Evolutionary conservation across 495 filamentous ascomycete genomes (phyloP).

Genomic region (Lepraria neglecta): DNA sequence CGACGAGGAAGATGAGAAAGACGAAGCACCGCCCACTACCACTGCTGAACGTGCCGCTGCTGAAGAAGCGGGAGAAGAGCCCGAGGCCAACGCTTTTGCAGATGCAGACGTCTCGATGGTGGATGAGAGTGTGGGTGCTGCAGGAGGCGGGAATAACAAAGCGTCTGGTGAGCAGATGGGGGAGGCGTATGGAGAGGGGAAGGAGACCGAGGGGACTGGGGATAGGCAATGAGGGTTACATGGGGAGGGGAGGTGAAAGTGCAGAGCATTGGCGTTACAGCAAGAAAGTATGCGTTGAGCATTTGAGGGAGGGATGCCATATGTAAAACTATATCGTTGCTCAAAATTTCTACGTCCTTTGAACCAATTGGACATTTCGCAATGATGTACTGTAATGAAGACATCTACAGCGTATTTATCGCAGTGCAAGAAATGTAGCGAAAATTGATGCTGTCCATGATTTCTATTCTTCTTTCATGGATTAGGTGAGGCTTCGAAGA

Average conservation of each 20-base stretch:
- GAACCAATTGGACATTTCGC: too few relatives aligned
- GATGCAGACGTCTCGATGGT: constrained; percentile 21
- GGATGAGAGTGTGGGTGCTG: constrained; percentile 21
- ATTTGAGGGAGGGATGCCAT: neutral
- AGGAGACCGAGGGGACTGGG: constrained; percentile 4
- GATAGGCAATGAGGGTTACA: neutral
- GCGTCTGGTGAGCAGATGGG: constrained; percentile 20
- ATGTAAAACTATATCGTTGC: neutral
- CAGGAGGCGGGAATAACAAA: constrained; percentile 26
- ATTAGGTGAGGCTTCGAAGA: too few relatives aligned
- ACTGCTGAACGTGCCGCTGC: constrained; percentile 15
- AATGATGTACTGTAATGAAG: too few relatives aligned
- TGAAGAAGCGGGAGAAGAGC: constrained; percentile 8
- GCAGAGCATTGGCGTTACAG: constrained; percentile 16
- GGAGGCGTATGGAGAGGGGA: constrained; percentile 11
- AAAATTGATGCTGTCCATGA: too few relatives aligned
- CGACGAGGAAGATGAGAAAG: constrained; percentile 15
- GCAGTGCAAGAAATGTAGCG: too few relatives aligned
- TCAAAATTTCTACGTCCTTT: too few relatives aligned
- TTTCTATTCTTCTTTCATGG: too few relatives aligned
- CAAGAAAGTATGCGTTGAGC: too few relatives aligned
- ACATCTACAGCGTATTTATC: too few relatives aligned
- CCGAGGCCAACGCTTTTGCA: constrained; percentile 15
- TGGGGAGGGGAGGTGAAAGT: neutral
- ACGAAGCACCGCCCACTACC: constrained; percentile 12